Evolutionary conservation across 441 rosid genomes (phyloP).

Genomic region (Populus trichocarpa): DNA sequence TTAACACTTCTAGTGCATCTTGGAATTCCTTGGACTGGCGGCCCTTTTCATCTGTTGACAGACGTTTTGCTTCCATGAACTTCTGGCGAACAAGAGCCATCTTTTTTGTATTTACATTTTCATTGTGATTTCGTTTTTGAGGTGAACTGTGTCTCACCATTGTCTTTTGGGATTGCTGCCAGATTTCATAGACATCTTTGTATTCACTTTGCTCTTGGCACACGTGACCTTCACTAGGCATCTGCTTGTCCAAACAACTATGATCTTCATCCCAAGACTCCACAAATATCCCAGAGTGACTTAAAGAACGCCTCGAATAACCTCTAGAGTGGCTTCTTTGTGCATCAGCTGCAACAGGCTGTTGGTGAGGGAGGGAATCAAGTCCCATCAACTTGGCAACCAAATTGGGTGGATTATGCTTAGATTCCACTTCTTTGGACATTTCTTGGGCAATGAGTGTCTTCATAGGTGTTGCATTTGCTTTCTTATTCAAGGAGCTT

Average conservation of each 20-base stretch:
- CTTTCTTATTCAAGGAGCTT: slow-evolving; percentile 57
- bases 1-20: slow-evolving; percentile 82
- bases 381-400: slow-evolving; percentile 99
- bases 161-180: slow-evolving; percentile 54
- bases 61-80: slow-evolving; percentile 81
- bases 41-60: slow-evolving; percentile 70
- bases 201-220: slow-evolving; percentile 44
- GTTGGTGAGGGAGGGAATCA: slow-evolving; percentile 67
- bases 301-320: slow-evolving; percentile 36
- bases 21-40: slow-evolving; percentile 79
- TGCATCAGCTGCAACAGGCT: slow-evolving; percentile 30
- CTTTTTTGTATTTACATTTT: slow-evolving; percentile 41
- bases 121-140: slow-evolving; percentile 44
- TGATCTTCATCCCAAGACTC: slow-evolving; percentile 47
- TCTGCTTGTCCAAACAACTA: slow-evolving; percentile 42
- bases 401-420: slow-evolving; percentile 62
- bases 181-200: slow-evolving; percentile 74
- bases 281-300: slow-evolving; percentile 39
- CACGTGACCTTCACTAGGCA: slow-evolving; percentile 37
- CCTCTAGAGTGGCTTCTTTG: slow-evolving; percentile 50
- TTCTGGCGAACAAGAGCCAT: slow-evolving; percentile 82
- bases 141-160: slow-evolving; percentile 50
- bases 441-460: slow-evolving; percentile 80
- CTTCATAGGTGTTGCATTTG: slow-evolving; percentile 72
- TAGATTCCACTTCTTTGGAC: slow-evolving; percentile 67